Base-by-base conservation (phyloP, 108 stramenopile genomes). In the Fistulifera solaris region DNA sequence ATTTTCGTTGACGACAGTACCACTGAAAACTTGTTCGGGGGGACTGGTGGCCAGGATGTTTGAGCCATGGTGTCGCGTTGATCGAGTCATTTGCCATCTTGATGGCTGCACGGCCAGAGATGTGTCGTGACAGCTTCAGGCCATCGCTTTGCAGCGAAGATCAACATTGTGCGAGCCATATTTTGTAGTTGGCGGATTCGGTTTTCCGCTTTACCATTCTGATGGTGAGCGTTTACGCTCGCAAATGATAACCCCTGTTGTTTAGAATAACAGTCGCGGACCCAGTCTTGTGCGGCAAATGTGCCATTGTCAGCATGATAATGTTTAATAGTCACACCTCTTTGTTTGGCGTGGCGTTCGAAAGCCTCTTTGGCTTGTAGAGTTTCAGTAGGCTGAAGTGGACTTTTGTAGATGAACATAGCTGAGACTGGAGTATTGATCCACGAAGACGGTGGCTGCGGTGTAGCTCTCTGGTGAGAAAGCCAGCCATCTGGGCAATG, bases 261-360 rank as follows among this genome's bases (percentile, higher is more conserved):
- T 0, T 52, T n/a, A 3, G 16, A 21, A 21, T 17, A 19, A 11
- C 44, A 45, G 1, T 28, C 23, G 2, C 61, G 46, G 31, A 56
- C 53, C 54, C 63, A 76, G 0, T 23, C 43, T 1, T 71, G 55
- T 23, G 64, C 77, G 0, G 40, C 51, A 27, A 70, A 83, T 1
- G 68, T 52, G 1, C 81, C 77, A 54, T 83, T 83, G 41, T 83
- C 77, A 7, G 75, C 75, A 31, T 76, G 75, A 48, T 76, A 83
- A n/a, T 51, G 49, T 21, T 65, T 27, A 5, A 72, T 52, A 26
- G 12, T 60, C 0, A 65, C 38, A 1, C 63, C 63, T 21, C 22
- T 38, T 15, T 40, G 38, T 1, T 5, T 0, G 0, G 63, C 43
- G 40, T 61, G 49, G n/a, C 19, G 40, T 49, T 79, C 78, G 46